Evolutionary conservation across 345 rosid species (phyloP), one percentile per base, ranked within the genome.

Genomic region (Atalantia buxifolia): DNA sequence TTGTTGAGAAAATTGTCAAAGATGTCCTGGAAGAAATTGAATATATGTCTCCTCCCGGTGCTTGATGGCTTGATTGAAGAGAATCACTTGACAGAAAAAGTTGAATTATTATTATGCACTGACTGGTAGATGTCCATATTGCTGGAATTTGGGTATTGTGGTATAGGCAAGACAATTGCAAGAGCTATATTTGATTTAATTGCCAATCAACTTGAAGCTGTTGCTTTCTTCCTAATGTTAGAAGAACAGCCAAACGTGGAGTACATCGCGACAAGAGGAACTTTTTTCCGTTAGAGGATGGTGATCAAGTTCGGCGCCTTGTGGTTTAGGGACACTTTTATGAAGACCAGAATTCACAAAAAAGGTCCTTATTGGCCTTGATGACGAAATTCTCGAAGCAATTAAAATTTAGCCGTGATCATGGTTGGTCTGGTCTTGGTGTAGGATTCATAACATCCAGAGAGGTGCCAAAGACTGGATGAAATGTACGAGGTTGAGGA

Each of bases 191-290:
- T 65, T 78, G 76, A 82, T 40, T 7, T 45, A 21, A 55, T 79
- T 1, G 78, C 77, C 21, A 57, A 57, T 72, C 40, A 50, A 64
- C 82, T 84, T 66, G 76, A 79, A 6, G 80, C 30, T 73, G 75
- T 36, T 66, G 82, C 81, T 84, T 84, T 78, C 74, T 84, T 7
- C 53, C 38, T 45, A 80, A 82, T 64, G 82, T 86, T 71, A 78
- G 85, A 84, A 28, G 25, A 65, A 65, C 57, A 53, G n/a, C 22
- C 18, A 53, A 53, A 5, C 19, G 2, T 53, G 57, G 57, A 4
- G 57, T 53, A 53, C 21, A 28, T 25, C 8, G 7, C 27, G 27
- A 27, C 16, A 25, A 4, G 31, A 61, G 65, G 18, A 61, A 25
- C 65, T 61, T 61, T 13, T 61, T 61, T 61, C 30, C 56, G 31